These are phyloP conservation scores for Penicillium parvum DNA, from an alignment of 495 filamentous ascomycete species.

Conservation along the genomic window DNA sequence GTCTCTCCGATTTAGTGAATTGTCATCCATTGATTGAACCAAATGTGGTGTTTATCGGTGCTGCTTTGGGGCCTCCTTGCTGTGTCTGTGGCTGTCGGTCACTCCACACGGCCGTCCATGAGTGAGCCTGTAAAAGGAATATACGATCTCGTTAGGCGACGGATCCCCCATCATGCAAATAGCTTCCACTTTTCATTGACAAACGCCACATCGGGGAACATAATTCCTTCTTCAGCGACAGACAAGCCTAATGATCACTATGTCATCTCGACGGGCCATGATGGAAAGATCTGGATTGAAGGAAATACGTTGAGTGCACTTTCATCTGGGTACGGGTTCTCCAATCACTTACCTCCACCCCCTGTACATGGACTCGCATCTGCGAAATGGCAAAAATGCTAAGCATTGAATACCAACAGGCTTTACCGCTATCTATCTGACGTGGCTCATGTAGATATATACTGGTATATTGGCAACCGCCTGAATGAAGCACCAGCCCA, in stretches of 20 bases:
- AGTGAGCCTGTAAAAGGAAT: slow-evolving; percentile 42
- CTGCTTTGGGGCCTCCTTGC: too few species aligned
- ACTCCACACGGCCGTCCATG: slow-evolving; percentile 15
- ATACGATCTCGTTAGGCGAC: slow-evolving; percentile 41
- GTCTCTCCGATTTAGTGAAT: too few species aligned
- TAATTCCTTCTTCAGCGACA: too few species aligned
- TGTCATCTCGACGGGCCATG: slow-evolving; percentile 27
- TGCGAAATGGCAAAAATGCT: too few species aligned
- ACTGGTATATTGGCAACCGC: slow-evolving; percentile 42
- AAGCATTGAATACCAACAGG: too few species aligned
- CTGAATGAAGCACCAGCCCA: slow-evolving; percentile 15
- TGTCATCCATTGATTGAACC: too few species aligned
- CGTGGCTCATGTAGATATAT: slow-evolving; percentile 46
- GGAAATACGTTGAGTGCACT: slow-evolving; percentile 45
- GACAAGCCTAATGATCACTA: slow-evolving; percentile 46
- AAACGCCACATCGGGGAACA: slow-evolving; percentile 15
- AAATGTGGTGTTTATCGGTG: slow-evolving; percentile 11
- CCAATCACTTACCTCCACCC: too few species aligned
- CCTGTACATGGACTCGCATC: too few species aligned
- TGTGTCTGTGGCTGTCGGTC: slow-evolving; percentile 8
- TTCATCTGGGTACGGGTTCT: slow-evolving; percentile 37
- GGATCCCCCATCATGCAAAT: slow-evolving; percentile 40
- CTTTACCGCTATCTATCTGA: slow-evolving; percentile 47
- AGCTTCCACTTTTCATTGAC: slow-evolving; percentile 37
- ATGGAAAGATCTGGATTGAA: slow-evolving; percentile 42